Evolutionary conservation across 345 rosid genomes (phyloP).

Genomic region (Euphorbia lathyris): DNA sequence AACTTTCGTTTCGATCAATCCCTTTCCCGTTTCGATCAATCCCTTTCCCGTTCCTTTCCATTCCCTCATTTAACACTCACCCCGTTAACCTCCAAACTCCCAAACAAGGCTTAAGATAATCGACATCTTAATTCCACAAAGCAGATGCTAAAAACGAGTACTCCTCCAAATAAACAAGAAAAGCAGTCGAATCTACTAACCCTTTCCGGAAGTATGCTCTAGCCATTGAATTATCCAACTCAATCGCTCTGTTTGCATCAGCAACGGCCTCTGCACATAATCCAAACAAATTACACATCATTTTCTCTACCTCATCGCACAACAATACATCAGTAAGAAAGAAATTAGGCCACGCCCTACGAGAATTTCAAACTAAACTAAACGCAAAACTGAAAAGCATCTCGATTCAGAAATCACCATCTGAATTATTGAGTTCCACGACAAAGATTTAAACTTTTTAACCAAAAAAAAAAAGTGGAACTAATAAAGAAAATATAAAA

Average conservation of each 20-base stretch:
- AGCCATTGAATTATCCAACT: slow-evolving; percentile 60
- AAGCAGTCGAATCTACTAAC: slow-evolving; percentile 32
- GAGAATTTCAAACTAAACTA: not conserved
- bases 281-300: not conserved
- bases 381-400: not conserved
- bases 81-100: too few species aligned
- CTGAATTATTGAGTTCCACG: not conserved
- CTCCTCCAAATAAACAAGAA: not conserved
- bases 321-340: not conserved
- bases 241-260: slow-evolving; percentile 75
- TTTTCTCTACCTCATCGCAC: not conserved
- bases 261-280: slow-evolving; percentile 66
- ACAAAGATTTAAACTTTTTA: not conserved
- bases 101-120: too few species aligned
- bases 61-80: too few species aligned
- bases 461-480: not conserved
- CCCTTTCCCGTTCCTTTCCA: too few species aligned
- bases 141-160: not conserved
- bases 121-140: not conserved
- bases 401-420: not conserved
- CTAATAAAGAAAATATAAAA: not conserved
- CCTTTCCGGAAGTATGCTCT: slow-evolving; percentile 87
- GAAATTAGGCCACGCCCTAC: not conserved
- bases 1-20: too few species aligned
- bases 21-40: too few species aligned